Percentiles rank a stretch among this genome's conserved stretches.
Evolutionary conservation across 768 basidiomycete species (phyloP).

Genomic region (Daedalea quercina): DNA sequence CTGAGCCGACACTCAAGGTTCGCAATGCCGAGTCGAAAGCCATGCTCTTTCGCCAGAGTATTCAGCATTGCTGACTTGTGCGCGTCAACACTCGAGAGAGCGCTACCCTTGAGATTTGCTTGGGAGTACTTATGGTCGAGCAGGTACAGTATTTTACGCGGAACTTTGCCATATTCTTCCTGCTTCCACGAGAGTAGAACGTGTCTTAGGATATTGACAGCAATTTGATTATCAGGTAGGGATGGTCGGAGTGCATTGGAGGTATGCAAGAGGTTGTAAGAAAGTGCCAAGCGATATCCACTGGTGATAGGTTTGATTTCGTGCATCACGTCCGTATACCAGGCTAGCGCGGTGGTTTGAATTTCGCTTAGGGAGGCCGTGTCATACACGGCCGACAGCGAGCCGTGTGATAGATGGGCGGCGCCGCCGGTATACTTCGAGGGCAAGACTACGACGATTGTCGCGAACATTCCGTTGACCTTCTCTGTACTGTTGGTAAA

Average conservation of each 20-base stretch:
- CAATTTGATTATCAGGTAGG: conserved; percentile 21
- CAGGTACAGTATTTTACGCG: conserved; percentile 24
- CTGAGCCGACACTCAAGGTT: conserved; percentile 24
- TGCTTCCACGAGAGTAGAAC: conserved; percentile 33
- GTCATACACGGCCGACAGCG: conserved; percentile 29
- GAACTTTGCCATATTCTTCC: conserved; percentile 12
- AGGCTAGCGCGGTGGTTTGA: conserved; percentile 35
- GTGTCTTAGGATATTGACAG: conserved; percentile 19
- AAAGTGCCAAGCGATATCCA: conserved; percentile 44
- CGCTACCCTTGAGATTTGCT: conserved; percentile 18
- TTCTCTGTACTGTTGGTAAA: conserved; percentile 35
- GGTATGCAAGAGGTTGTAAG: conserved; percentile 44
- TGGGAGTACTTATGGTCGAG: conserved; percentile 30
- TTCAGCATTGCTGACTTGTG: conserved; percentile 26
- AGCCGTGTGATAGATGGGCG: conserved; percentile 35
- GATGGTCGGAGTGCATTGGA: conserved; percentile 19
- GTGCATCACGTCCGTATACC: conserved; percentile 48
- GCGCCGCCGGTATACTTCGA: conserved; percentile 40
- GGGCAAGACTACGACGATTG: conserved; percentile 40
- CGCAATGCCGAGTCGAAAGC: conserved; percentile 31
- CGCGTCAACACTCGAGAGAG: conserved; percentile 35
- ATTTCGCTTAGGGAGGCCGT: conserved; percentile 24
- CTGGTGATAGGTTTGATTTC: conserved; percentile 42
- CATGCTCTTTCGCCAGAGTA: conserved; percentile 26
- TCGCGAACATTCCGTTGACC: conserved; percentile 44